Percentiles rank a stretch among this genome's conserved stretches.
Evolutionary conservation across 2,329 filamentous ascomycete species (phyloP).

Genomic region (Cryphonectria japonica): DNA sequence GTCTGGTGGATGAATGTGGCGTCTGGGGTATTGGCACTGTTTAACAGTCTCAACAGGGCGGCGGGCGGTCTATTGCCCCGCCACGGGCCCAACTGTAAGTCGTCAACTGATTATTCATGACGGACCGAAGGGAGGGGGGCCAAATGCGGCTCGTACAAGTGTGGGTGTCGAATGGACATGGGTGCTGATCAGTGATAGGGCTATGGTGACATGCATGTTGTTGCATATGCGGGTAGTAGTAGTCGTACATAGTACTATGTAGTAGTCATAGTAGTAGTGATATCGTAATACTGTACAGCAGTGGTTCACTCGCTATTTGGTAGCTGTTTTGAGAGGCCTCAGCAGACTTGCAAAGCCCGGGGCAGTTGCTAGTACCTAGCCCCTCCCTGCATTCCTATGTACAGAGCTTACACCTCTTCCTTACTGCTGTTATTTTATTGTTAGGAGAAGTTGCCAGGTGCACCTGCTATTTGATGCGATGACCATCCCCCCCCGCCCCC

Average conservation of each 20-base stretch:
- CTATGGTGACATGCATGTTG: slow-evolving; percentile 2
- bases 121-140: not conserved
- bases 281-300: too few relatives aligned
- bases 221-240: not conserved
- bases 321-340: not conserved
- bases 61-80: not conserved
- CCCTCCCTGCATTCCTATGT: not conserved
- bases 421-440: not conserved
- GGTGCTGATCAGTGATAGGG: not conserved
- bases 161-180: not conserved
- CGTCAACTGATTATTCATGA: not conserved
- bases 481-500: too few relatives aligned
- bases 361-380: not conserved
- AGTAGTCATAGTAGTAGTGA: too few relatives aligned
- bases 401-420: not conserved
- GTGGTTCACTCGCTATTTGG: too few relatives aligned
- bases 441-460: not conserved
- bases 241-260: not conserved
- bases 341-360: not conserved
- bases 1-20: not conserved
- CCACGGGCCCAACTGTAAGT: not conserved
- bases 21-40: not conserved
- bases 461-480: not conserved
- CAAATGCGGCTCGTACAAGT: slow-evolving; percentile 7
- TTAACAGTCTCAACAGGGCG: not conserved